Evolutionary conservation across 2,329 filamentous ascomycete genomes (phyloP).

Genomic region (Colletotrichum trifolii): DNA sequence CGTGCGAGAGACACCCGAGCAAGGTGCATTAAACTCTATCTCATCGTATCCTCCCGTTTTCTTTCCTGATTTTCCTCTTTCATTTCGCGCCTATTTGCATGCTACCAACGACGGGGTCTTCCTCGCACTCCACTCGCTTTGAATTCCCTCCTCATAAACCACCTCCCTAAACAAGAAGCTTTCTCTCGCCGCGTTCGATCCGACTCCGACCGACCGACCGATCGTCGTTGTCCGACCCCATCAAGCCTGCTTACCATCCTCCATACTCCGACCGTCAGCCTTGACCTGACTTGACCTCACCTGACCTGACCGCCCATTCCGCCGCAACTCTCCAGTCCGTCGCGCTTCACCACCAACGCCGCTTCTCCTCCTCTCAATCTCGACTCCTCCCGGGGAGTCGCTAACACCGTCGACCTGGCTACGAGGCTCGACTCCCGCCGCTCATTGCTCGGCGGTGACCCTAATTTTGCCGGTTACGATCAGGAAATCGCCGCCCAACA

Average conservation of each 20-base stretch:
- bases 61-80: slow-evolving; percentile 7
- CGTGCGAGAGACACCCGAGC: slow-evolving; percentile 3
- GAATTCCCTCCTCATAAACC: slow-evolving; percentile 21
- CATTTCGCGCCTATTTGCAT: slow-evolving; percentile 25
- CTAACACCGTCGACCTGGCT: slow-evolving; percentile 47
- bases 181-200: not conserved
- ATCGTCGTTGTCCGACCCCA: slow-evolving; percentile 15
- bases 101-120: slow-evolving; percentile 26
- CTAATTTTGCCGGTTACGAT: slow-evolving; percentile 44
- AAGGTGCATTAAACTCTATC: slow-evolving; percentile 12
- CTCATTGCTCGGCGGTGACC: slow-evolving; percentile 52
- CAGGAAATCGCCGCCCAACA: slow-evolving; percentile 41
- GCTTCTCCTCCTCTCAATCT: slow-evolving; percentile 4
- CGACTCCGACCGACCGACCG: slow-evolving; percentile 24
- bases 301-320: no score
- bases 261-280: slow-evolving; percentile 5
- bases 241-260: slow-evolving; percentile 12
- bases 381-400: slow-evolving; percentile 46
- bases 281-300: no score
- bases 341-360: slow-evolving; percentile 16
- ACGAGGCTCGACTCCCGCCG: slow-evolving; percentile 54
- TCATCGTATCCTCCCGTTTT: slow-evolving; percentile 12
- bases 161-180: slow-evolving; percentile 16
- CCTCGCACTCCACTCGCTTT: slow-evolving; percentile 35
- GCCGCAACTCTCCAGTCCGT: slow-evolving; percentile 1